Evolutionary conservation across 176 grass and related monocot genomes (phyloP).

Genomic region (Tillandsia fasciculata): DNA sequence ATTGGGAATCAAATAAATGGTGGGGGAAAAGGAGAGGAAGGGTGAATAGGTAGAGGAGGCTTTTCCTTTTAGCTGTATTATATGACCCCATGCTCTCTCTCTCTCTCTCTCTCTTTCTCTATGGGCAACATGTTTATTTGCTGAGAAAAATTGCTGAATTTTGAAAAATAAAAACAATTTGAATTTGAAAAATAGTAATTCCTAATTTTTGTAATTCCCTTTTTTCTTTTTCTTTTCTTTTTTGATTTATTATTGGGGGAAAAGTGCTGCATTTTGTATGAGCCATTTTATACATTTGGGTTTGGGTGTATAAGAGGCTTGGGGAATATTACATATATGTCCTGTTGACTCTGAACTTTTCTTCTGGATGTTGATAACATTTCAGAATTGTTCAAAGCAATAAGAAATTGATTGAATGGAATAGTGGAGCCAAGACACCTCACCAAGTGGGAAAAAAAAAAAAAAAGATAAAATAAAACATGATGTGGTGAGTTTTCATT

Average conservation of each 20-base stretch:
- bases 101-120: neutral
- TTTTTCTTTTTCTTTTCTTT: no score
- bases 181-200: no score
- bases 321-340: neutral
- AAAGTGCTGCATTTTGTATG: no score
- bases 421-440: neutral
- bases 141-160: no score
- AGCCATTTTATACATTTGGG: neutral
- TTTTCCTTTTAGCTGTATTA: neutral
- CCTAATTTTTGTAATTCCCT: no score
- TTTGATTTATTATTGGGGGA: no score
- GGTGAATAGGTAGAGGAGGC: slow-evolving; percentile 11
- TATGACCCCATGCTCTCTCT: neutral
- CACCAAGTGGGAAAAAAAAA: neutral
- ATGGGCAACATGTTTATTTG: no score
- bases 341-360: neutral
- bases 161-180: no score
- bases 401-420: slow-evolving; percentile 1
- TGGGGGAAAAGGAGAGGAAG: slow-evolving; percentile 22
- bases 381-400: neutral
- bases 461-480: neutral
- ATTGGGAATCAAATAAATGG: slow-evolving; percentile 23
- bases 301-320: neutral
- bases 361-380: neutral
- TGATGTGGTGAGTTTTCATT: neutral